A percentile compares a stretch with the other conserved stretches of the same genome.
These are phyloP conservation scores for Leccinum fallax DNA, from an alignment of 1,284 basidiomycete species.

Conservation along the genomic window DNA sequence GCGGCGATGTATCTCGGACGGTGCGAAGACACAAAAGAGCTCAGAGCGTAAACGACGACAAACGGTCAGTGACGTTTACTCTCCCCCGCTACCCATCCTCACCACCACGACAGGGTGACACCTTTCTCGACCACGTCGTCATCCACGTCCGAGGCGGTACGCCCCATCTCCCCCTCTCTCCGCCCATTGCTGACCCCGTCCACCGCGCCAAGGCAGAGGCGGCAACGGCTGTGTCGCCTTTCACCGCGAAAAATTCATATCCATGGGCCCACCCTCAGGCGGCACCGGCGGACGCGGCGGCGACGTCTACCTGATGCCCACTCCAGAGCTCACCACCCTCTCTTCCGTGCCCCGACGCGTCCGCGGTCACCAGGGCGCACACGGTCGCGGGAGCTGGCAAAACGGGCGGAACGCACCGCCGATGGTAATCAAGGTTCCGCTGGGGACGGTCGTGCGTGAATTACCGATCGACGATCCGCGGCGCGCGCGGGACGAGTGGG, in stretches of 20 bases:
- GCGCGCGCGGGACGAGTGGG: conserved; percentile 63
- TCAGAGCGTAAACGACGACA: conserved; percentile 80
- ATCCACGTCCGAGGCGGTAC: conserved; percentile 77
- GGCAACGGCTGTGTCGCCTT: conserved; percentile 86
- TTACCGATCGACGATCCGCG: conserved; percentile 64
- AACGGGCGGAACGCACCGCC: conserved; percentile 79
- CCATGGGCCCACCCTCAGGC: conserved; percentile 85
- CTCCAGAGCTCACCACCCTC: conserved; percentile 75
- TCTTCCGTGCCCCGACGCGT: conserved; percentile 70
- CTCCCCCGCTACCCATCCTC: conserved; percentile 4
- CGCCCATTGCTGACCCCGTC: background rate
- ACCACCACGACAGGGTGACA: conserved; percentile 57
- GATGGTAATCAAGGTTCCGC: conserved; percentile 76
- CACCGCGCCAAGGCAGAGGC: conserved; percentile 62
- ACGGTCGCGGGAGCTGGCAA: conserved; percentile 83
- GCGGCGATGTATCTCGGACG: background rate
- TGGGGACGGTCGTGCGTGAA: conserved; percentile 88
- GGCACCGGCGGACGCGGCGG: conserved; percentile 90
- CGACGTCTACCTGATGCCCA: conserved; percentile 81
- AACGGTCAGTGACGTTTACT: conserved; percentile 46
- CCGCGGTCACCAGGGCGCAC: conserved; percentile 64
- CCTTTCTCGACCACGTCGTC: conserved; percentile 80
- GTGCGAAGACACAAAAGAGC: conserved; percentile 41
- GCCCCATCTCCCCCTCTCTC: conserved; percentile 15
- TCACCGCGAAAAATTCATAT: conserved; percentile 76